phyloP scores from a whole-genome alignment of 768 basidiomycete species.

The Boletus barrowsii region DNA sequence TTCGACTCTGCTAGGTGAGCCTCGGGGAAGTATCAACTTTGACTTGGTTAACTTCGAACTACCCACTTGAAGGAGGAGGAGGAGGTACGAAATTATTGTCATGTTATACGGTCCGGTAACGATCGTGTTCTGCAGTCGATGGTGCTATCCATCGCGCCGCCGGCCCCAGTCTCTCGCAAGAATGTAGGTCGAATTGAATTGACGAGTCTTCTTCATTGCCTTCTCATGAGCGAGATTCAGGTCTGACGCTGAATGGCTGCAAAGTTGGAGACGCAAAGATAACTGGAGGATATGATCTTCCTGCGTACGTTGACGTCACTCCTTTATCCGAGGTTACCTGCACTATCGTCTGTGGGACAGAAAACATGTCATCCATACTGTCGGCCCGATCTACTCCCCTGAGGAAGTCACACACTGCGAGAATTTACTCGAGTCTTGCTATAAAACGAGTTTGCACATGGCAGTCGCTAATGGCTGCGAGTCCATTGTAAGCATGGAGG shows the following conservation, averaged over 20 bases:
- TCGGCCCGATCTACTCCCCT: constrained; percentile 63
- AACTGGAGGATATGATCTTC: constrained; percentile 71
- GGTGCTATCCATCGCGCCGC: constrained; percentile 81
- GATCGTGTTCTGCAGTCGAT: constrained; percentile 50
- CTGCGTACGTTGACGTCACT: constrained; percentile 53
- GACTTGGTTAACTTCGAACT: not conserved
- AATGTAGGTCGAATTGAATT: constrained; percentile 50
- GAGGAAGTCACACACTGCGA: constrained; percentile 43
- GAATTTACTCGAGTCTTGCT: constrained; percentile 62
- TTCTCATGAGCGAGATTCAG: constrained; percentile 48
- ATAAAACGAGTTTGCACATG: constrained; percentile 58
- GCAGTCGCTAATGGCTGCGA: constrained; percentile 58
- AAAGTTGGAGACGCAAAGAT: constrained; percentile 75
- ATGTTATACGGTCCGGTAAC: not conserved
- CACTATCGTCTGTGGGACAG: constrained; percentile 33
- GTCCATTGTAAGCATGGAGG: constrained; percentile 50
- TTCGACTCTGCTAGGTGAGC: constrained; percentile 58
- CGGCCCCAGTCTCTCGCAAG: constrained; percentile 57
- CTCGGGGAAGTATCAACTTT: not conserved
- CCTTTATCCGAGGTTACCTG: not conserved
- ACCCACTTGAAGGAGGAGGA: constrained; percentile 56
- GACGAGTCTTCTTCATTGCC: not conserved
- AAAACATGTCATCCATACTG: constrained; percentile 73
- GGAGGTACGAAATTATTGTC: constrained; percentile 49
- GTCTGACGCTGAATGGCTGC: constrained; percentile 63